Percentiles rank a stretch among this genome's conserved stretches.
phyloP scores from a whole-genome alignment of 2,329 filamentous ascomycete genomes.

The Aspergillus hiratsukae region DNA sequence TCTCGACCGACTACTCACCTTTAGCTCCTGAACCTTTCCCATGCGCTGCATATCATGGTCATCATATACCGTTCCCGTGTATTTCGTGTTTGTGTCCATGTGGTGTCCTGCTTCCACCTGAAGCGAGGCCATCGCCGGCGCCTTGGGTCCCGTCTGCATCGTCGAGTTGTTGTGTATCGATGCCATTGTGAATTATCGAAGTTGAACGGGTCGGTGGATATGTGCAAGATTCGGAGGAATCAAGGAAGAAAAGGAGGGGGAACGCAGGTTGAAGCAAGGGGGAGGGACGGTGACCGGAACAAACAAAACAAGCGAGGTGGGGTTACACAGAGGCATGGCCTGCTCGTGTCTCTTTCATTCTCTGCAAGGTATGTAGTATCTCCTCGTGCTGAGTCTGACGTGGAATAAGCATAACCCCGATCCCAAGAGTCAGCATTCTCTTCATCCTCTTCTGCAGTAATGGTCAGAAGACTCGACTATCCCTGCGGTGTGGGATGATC shows the following conservation, averaged over 20 bases:
- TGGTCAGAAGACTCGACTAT: neutral
- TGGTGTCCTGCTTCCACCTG: constrained; percentile 5
- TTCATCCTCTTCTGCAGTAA: neutral
- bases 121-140: neutral
- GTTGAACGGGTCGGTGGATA: neutral
- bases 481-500: neutral
- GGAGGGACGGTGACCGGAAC: neutral
- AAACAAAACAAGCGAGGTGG: neutral
- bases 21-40: constrained; percentile 29
- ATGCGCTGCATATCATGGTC: constrained; percentile 28
- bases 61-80: constrained; percentile 15
- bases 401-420: neutral
- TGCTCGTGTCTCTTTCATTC: neutral
- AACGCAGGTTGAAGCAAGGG: neutral
- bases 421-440: neutral
- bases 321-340: neutral
- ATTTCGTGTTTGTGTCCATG: neutral
- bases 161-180: neutral
- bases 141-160: neutral
- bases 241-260: neutral
- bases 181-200: neutral
- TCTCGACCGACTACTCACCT: constrained; percentile 8
- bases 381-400: neutral
- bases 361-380: too few relatives aligned
- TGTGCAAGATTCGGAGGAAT: neutral